Percentiles rank a stretch among this genome's conserved stretches.
phyloP scores from a whole-genome alignment of 2,329 filamentous ascomycete species.

The Lachnellula hyalina region DNA sequence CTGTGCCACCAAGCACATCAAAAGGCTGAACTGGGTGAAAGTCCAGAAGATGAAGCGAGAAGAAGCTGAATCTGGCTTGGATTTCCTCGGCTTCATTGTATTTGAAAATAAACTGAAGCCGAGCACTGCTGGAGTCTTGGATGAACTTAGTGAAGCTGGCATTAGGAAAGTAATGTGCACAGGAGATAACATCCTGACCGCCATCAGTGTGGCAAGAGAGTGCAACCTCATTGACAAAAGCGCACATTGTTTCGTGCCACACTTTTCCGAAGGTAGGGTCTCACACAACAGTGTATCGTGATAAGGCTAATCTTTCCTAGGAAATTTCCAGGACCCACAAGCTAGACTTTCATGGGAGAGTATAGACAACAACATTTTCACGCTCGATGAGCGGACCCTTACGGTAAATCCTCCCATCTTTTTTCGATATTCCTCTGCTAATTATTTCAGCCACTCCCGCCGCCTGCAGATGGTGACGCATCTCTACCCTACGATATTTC shows the following conservation, averaged over 20 bases:
- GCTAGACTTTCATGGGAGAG: conserved; percentile 83
- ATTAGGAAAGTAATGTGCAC: conserved; percentile 96
- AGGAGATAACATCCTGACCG: conserved; percentile 94
- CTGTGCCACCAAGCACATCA: conserved; percentile 83
- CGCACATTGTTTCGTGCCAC: conserved; percentile 88
- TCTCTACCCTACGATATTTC: conserved; percentile 82
- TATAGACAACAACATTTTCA: conserved; percentile 78
- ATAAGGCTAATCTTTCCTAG: conserved; percentile 33
- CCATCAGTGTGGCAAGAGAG: conserved; percentile 90
- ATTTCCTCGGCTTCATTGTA: conserved; percentile 94
- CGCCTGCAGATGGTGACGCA: conserved; percentile 66
- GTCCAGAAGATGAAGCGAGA: conserved; percentile 87
- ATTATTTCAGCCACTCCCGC: conserved; percentile 57
- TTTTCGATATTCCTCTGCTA: conserved; percentile 4
- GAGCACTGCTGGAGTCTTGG: conserved; percentile 72
- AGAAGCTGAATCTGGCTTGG: conserved; percentile 76
- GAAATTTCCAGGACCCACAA: conserved; percentile 67
- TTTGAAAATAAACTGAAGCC: conserved; percentile 98
- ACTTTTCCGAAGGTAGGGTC: conserved; percentile 65
- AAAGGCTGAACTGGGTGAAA: conserved; percentile 87
- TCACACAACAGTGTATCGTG: neutral
- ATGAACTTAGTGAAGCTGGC: conserved; percentile 74
- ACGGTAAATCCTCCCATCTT: conserved; percentile 41
- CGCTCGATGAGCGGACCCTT: conserved; percentile 73
- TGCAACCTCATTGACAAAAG: conserved; percentile 75